These are phyloP conservation scores for Botrytis porri DNA, from an alignment of 2,329 filamentous ascomycete genomes.

Conservation along the genomic window DNA sequence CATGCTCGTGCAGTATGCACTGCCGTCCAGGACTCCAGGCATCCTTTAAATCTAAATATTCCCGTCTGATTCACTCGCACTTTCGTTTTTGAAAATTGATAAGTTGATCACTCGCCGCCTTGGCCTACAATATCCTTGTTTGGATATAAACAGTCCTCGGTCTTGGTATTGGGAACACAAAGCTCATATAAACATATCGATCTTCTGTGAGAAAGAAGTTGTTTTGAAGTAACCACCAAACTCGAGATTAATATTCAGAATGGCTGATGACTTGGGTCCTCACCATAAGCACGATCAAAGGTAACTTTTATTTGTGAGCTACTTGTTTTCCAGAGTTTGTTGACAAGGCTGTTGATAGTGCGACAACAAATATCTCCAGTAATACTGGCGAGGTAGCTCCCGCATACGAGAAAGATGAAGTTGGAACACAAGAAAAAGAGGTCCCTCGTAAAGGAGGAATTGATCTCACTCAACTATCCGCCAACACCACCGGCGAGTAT, in stretches of 20 bases:
- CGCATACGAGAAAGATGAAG: background rate
- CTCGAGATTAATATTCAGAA: background rate
- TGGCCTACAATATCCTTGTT: background rate
- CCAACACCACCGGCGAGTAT: conserved; percentile 17
- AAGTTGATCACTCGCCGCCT: background rate
- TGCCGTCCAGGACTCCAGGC: background rate
- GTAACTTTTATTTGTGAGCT: background rate
- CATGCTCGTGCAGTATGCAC: background rate
- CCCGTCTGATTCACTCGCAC: background rate
- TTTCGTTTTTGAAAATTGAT: background rate
- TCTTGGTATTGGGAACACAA: background rate
- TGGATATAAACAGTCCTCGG: background rate
- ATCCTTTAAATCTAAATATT: background rate
- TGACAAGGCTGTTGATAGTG: conserved; percentile 1
- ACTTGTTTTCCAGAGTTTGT: background rate
- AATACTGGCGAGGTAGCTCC: background rate
- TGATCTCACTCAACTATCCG: conserved; percentile 6
- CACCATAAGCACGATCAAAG: conserved; percentile 5
- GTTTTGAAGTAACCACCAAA: background rate
- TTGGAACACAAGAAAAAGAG: background rate
- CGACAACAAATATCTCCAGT: background rate
- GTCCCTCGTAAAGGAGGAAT: background rate
- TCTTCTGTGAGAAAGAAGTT: background rate
- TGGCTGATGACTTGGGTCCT: conserved; percentile 4
- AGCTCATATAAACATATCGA: background rate